Conservation (phyloP, 2,329 filamentous ascomycete species). For the Lasiodiplodia citricola region DNA sequence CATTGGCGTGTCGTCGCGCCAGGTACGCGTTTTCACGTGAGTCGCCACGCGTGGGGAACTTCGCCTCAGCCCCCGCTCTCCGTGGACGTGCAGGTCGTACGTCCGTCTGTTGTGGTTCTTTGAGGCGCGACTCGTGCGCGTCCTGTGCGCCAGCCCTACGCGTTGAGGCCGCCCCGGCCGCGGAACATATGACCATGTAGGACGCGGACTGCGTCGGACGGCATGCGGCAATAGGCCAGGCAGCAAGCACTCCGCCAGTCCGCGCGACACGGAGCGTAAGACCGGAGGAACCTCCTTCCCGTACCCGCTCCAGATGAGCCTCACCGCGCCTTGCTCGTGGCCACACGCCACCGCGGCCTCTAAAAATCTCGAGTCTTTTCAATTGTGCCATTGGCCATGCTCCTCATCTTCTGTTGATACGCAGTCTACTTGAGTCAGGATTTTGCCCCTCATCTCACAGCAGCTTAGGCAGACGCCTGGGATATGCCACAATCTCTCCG, state of each 20-base stretch:
- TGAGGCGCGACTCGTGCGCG: constrained; percentile 14
- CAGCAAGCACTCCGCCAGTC: constrained; percentile 4
- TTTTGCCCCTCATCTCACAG: constrained; percentile 21
- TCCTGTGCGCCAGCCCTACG: constrained; percentile 15
- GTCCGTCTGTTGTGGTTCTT: neutral
- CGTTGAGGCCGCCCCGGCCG: neutral
- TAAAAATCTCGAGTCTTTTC: neutral
- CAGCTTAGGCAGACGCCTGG: constrained; percentile 20
- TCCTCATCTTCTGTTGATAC: neutral
- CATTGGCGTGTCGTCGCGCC: neutral
- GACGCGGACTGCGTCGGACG: neutral
- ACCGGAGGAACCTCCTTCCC: constrained; percentile 8
- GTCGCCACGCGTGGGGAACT: constrained; percentile 1
- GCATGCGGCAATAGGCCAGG: constrained; percentile 11
- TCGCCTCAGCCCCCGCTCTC: neutral
- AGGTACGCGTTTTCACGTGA: constrained; percentile 14
- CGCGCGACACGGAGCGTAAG: constrained; percentile 8
- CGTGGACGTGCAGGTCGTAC: neutral
- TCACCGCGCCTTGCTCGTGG: neutral
- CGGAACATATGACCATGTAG: neutral
- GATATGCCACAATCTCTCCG: neutral
- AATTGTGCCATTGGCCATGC: neutral
- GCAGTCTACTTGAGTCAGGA: neutral
- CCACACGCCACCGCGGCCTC: neutral
- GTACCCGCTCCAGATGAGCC: constrained; percentile 8